Conservation (phyloP, 140 eudicot genomes). For the Ambrosia hybrid region DNA sequence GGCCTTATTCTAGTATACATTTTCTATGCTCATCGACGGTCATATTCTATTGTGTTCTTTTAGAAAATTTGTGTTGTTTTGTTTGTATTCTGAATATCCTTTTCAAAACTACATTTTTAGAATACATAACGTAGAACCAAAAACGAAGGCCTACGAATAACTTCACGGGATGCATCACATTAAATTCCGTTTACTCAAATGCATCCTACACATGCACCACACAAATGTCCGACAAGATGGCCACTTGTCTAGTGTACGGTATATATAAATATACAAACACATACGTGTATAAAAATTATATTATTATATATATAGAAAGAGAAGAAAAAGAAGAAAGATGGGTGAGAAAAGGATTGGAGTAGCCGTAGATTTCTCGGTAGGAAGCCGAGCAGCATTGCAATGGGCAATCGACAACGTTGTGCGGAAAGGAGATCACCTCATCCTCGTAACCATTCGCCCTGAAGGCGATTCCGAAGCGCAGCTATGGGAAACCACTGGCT, state of each 20-base stretch:
- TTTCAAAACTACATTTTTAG: too few species aligned
- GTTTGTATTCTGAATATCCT: too few species aligned
- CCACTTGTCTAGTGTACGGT: background rate
- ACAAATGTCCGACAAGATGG: conserved; percentile 11
- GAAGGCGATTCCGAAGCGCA: conserved; percentile 62
- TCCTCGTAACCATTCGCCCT: conserved; percentile 58
- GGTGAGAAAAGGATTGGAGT: conserved; percentile 70
- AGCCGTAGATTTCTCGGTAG: conserved; percentile 74
- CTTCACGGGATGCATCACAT: background rate
- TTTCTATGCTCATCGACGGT: background rate
- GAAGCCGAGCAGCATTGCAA: conserved; percentile 62
- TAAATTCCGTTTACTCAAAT: background rate
- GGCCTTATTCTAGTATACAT: too few species aligned
- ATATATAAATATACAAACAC: too few species aligned
- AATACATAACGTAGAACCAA: background rate
- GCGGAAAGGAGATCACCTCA: conserved; percentile 69
- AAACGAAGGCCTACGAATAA: background rate
- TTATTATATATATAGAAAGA: background rate
- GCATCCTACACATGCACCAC: conserved; percentile 4
- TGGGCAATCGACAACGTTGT: conserved; percentile 71
- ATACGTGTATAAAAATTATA: too few species aligned
- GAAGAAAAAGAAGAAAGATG: conserved; percentile 34
- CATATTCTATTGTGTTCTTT: background rate
- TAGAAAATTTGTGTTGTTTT: too few species aligned
- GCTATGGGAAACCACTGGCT: conserved; percentile 86